Conservation (phyloP, 441 rosid species). For the Croton laevigatus region DNA sequence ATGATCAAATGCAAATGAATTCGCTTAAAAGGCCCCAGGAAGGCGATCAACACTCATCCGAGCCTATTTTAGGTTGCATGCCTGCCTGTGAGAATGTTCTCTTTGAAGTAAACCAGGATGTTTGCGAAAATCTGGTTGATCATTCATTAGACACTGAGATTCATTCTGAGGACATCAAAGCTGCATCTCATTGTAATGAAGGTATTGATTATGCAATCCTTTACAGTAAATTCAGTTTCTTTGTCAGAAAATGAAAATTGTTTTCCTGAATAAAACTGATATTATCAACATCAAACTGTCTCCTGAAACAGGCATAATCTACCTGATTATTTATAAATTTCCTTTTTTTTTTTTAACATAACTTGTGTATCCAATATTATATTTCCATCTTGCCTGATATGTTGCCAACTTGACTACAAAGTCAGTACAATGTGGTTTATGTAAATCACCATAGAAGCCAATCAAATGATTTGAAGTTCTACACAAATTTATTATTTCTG, state of each 20-base stretch:
- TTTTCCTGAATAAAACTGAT: conserved; percentile 1
- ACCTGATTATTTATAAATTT: conserved; percentile 5
- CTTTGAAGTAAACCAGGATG: conserved; percentile 27
- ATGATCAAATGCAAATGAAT: conserved; percentile 29
- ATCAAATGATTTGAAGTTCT: conserved; percentile 1
- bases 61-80: conserved; percentile 29
- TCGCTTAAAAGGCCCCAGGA: conserved; percentile 28
- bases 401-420: conserved; percentile 10
- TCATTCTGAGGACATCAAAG: conserved; percentile 24
- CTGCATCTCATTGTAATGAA: conserved; percentile 31
- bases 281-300: neutral
- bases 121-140: conserved; percentile 25
- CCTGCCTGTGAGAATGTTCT: conserved; percentile 24
- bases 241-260: neutral
- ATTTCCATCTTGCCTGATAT: neutral
- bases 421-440: conserved; percentile 9
- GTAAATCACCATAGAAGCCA: conserved; percentile 10
- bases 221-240: conserved; percentile 7
- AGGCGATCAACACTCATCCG: conserved; percentile 20
- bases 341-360: conserved; percentile 9
- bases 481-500: neutral
- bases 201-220: conserved; percentile 36
- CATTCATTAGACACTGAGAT: conserved; percentile 21
- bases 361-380: neutral
- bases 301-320: neutral